These are phyloP conservation scores for Myxozyma lipomycoides DNA, from an alignment of 805 yeast genomes.

Conservation along the genomic window DNA sequence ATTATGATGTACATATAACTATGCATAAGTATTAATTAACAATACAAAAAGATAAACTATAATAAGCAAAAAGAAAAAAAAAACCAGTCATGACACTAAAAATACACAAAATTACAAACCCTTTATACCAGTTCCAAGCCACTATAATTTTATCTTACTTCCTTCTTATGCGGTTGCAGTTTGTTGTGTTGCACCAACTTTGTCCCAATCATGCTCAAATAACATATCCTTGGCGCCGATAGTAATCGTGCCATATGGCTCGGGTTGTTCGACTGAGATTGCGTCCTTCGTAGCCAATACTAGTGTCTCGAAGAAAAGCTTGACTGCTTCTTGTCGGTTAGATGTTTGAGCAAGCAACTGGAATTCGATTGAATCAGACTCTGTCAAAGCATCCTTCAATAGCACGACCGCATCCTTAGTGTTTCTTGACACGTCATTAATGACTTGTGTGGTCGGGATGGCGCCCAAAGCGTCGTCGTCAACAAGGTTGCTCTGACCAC, in stretches of 20 bases:
- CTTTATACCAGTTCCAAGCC: background rate
- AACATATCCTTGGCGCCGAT: conserved; percentile 47
- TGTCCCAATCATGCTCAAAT: conserved; percentile 32
- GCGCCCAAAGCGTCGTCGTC: conserved; percentile 16
- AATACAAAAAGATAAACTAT: background rate
- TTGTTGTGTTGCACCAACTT: too few relatives aligned
- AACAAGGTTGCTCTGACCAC: background rate
- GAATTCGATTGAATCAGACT: conserved; percentile 32
- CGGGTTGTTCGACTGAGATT: conserved; percentile 56
- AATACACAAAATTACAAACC: background rate
- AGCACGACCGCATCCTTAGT: conserved; percentile 47
- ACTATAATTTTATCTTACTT: background rate
- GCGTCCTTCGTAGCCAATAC: conserved; percentile 78
- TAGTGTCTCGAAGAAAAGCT: conserved; percentile 74
- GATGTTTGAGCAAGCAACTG: conserved; percentile 26
- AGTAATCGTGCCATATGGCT: conserved; percentile 56
- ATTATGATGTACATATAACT: background rate
- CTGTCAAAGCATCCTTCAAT: conserved; percentile 40
- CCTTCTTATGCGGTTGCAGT: too few relatives aligned
- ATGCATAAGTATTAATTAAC: background rate
- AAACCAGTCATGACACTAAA: background rate
- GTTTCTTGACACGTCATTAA: conserved; percentile 42
- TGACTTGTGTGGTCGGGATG: conserved; percentile 9
- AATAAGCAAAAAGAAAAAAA: background rate
- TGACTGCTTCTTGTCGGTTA: conserved; percentile 57